phyloP scores from a whole-genome alignment of 176 grass and related monocot species.

The Triticum monococcum region DNA sequence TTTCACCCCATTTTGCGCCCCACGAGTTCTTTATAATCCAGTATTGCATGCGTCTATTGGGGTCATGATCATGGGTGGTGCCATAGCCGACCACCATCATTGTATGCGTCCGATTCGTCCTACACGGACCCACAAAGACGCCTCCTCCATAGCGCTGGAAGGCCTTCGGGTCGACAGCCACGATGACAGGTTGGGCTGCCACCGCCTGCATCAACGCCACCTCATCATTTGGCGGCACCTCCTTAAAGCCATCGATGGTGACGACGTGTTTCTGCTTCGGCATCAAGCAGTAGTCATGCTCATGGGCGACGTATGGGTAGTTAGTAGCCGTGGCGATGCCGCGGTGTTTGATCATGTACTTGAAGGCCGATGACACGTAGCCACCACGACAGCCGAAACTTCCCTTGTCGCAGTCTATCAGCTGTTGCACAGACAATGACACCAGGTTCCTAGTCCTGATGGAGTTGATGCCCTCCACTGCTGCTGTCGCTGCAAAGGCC shows the following conservation, averaged over 20 bases:
- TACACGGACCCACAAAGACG: slow-evolving; percentile 31
- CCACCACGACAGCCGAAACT: not conserved
- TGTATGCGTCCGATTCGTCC: not conserved
- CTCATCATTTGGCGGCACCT: no score
- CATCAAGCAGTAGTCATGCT: no score
- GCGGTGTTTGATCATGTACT: no score
- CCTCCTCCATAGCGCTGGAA: slow-evolving; percentile 22
- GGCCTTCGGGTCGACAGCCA: not conserved
- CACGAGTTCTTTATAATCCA: slow-evolving; percentile 74
- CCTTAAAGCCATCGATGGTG: no score
- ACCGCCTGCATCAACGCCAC: not conserved
- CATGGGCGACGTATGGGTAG: no score
- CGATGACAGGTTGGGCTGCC: not conserved
- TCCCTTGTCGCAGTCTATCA: slow-evolving; percentile 13
- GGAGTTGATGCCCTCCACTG: slow-evolving; percentile 36
- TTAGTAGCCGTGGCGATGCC: no score
- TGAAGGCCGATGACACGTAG: not conserved
- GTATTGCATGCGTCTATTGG: not conserved
- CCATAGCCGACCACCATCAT: slow-evolving; percentile 29
- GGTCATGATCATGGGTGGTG: not conserved
- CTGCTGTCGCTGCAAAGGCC: slow-evolving; percentile 15
- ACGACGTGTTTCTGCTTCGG: no score
- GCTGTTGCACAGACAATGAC: slow-evolving; percentile 29
- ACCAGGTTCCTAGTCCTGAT: slow-evolving; percentile 16
- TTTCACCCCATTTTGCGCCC: slow-evolving; percentile 53